Evolutionary conservation across 2,329 filamentous ascomycete genomes (phyloP).

Genomic region (Colletotrichum godetiae): DNA sequence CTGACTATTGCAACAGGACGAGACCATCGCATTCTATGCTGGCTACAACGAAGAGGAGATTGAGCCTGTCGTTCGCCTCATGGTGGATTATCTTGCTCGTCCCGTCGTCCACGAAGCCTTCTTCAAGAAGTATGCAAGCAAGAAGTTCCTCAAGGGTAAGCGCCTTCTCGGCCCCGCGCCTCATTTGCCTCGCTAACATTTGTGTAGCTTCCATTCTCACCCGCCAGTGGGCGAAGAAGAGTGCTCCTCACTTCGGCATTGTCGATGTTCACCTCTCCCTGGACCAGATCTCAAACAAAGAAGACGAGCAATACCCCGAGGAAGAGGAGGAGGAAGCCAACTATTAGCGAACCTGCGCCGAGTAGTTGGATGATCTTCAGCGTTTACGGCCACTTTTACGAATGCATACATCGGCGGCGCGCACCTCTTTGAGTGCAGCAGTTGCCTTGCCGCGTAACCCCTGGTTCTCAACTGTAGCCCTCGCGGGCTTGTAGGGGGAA

Average conservation of each 20-base stretch:
- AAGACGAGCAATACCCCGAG: conserved; percentile 43
- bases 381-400: conserved; percentile 41
- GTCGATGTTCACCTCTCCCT: conserved; percentile 60
- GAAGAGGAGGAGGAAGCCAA: conserved; percentile 40
- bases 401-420: conserved; percentile 47
- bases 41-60: conserved; percentile 95
- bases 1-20: conserved; percentile 69
- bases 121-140: conserved; percentile 99
- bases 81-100: conserved; percentile 95
- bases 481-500: background rate
- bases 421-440: conserved; percentile 28
- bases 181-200: conserved; percentile 40
- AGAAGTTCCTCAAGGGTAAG: conserved; percentile 98
- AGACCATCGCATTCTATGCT: conserved; percentile 88
- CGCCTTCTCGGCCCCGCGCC: background rate
- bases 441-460: conserved; percentile 1
- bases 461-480: background rate
- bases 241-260: conserved; percentile 68
- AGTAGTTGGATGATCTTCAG: conserved; percentile 35
- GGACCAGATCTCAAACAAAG: conserved; percentile 55
- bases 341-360: conserved; percentile 33
- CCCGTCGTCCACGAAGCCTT: conserved; percentile 96
- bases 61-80: conserved; percentile 88
- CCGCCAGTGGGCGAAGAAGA: conserved; percentile 93
- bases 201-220: conserved; percentile 85